phyloP scores from a whole-genome alignment of 2,329 filamentous ascomycete species.

The Gnomoniopsis smithogilvyi region DNA sequence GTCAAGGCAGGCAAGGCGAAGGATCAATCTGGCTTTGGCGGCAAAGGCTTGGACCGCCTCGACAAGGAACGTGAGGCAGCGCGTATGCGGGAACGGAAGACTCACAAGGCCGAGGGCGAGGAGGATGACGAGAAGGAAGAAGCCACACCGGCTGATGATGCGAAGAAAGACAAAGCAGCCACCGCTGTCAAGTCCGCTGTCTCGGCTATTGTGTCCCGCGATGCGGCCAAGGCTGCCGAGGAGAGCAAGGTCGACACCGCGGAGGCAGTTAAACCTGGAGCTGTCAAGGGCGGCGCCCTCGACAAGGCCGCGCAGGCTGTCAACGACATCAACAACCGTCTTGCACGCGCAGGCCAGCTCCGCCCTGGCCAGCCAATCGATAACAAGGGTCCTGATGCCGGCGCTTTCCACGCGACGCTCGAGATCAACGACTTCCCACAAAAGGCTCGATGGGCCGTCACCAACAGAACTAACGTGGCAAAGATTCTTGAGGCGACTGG shows the following conservation, averaged over 20 bases:
- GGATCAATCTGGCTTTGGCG: conserved; percentile 85
- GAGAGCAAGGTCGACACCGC: conserved; percentile 28
- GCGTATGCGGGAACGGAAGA: conserved; percentile 80
- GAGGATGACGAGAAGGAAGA: conserved; percentile 72
- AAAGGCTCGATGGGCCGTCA: conserved; percentile 97
- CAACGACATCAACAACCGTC: conserved; percentile 83
- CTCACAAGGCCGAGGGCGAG: conserved; percentile 83
- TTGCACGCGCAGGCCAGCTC: conserved; percentile 85
- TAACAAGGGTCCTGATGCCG: conserved; percentile 96
- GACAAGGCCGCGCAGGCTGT: conserved; percentile 90
- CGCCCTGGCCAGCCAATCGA: conserved; percentile 92
- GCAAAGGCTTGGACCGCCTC: conserved; percentile 87
- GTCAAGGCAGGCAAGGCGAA: conserved; percentile 92
- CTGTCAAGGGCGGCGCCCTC: conserved; percentile 57
- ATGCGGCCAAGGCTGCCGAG: conserved; percentile 40
- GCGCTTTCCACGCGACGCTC: conserved; percentile 92
- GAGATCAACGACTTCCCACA: conserved; percentile 99
- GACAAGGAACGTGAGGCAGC: conserved; percentile 89
- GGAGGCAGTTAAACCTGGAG: conserved; percentile 30
- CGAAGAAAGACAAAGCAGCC: conserved; percentile 67
- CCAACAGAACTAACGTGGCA: conserved; percentile 95
- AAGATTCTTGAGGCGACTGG: conserved; percentile 95
- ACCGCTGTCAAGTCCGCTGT: conserved; percentile 62
- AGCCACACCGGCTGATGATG: conserved; percentile 55
- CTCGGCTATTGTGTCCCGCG: conserved; percentile 53